A percentile compares a stretch with the other conserved stretches of the same genome.
Evolutionary conservation across 352 stramenopile species (phyloP).

Genomic region (Phytophthora idaei): DNA sequence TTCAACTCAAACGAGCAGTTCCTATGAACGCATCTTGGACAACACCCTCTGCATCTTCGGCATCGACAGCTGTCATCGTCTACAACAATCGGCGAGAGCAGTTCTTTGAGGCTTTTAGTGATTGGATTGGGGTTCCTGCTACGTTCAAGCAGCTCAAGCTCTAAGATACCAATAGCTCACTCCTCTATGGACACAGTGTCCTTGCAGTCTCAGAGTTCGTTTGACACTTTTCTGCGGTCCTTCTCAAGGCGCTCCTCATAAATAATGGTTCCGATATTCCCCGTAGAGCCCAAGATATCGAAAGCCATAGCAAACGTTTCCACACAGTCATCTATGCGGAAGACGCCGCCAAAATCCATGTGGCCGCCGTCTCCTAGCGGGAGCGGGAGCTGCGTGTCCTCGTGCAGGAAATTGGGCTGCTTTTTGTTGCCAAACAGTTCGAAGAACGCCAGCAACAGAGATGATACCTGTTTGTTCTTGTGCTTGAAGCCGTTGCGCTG

Average conservation of each 20-base stretch:
- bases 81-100: constrained; percentile 22
- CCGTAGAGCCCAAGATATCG: constrained; percentile 55
- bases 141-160: constrained; percentile 54
- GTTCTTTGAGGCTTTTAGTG: constrained; percentile 40
- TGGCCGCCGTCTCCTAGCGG: constrained; percentile 40
- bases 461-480: constrained; percentile 29
- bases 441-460: constrained; percentile 63
- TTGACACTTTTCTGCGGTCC: constrained; percentile 40
- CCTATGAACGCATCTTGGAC: constrained; percentile 27
- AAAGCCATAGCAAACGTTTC: constrained; percentile 74
- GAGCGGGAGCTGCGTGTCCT: constrained; percentile 54
- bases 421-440: constrained; percentile 71
- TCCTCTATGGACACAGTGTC: constrained; percentile 4
- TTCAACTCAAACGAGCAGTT: constrained; percentile 43
- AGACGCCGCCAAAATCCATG: constrained; percentile 67
- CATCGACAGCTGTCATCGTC: constrained; percentile 17
- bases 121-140: constrained; percentile 39
- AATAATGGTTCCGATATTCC: constrained; percentile 61
- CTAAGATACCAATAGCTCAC: constrained; percentile 17
- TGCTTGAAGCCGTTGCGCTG: constrained; percentile 20
- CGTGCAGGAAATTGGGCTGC: constrained; percentile 52
- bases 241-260: constrained; percentile 61
- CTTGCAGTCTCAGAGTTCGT: constrained; percentile 21
- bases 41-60: constrained; percentile 25
- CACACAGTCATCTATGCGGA: constrained; percentile 69